Evolutionary conservation across 441 rosid genomes (phyloP), one percentile per base, ranked within the genome.

Genomic region (Kokia cookei): DNA sequence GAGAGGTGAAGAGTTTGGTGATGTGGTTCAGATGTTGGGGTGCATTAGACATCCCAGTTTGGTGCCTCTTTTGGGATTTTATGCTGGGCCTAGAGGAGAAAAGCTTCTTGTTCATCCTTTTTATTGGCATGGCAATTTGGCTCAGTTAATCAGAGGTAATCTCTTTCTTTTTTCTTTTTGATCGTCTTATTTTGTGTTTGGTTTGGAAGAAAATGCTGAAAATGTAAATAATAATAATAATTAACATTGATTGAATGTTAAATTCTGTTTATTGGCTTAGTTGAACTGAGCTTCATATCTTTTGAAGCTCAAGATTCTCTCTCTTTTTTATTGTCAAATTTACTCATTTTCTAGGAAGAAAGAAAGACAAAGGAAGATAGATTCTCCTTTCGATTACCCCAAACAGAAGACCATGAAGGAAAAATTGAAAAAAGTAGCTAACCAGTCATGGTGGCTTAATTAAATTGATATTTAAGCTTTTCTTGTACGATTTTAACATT

Each of bases 101-200:
- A 93, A 94, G 91, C 99, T 94, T 67, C 89, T 94, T 64, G 83
- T 94, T 79, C 83, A 90, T 86, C 97, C 96, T 4, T 94, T 87
- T 69, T 86, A 86, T 69, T 68, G 73, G 73, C 88, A 80, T 73
- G 97, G 89, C 54, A 91, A 87, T 78, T 88, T 94, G 72, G 81
- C 89, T 32, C 86, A 86, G 50, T 91, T 89, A 84, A 84, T 94
- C 54, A 84, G 82, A 84, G 94, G 99, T 93, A 75, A 24, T 32
- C 6, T 32, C 37, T 5, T 32, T 6, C 37, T 27, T 32, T 32
- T 32, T 32, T 61, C 1, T 13, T 47, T 26, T 12, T 47, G 12
- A 6, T 51, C 54, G n/a, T 79, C 59, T 57, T 47, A 45, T 71
- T 72, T 59, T 69, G 42, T 73, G 71, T 73, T 78, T 79, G 68